Evolutionary conservation across 2,329 filamentous ascomycete species (phyloP), one percentile per base, ranked within the genome.

Genomic region (Leptographium radiaticola): DNA sequence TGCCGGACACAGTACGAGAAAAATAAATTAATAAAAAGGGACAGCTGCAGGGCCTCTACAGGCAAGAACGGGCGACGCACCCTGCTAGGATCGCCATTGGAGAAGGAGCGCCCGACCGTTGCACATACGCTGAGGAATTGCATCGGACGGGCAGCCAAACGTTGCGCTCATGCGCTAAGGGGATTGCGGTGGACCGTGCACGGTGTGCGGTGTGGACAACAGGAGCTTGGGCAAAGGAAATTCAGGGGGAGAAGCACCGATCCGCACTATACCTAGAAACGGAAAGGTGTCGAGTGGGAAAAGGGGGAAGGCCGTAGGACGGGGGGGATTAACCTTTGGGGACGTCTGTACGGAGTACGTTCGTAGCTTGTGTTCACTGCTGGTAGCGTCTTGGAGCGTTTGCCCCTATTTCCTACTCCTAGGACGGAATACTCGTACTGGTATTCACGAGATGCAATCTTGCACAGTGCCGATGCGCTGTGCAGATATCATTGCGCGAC

Each of bases 231-330:
- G 34, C 46, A 59, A 47, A 25, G 38, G 42, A 56, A 56, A 55
- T 58, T 58, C 57, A 58, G 57, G 57, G 58, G 58, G 53, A 40
- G 46, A 51, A 51, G 36, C 51, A 54, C 50, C 51, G 51, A 53
- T 50, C 55, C 51, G 51, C 56, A 53, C 59, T 55, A 57, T 53
- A 15, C 31, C 59, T 36, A 5, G 18, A 57, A 58, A n/a, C 18
- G 55, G 59, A 40, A 60, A 59, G 49, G 59, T 49, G 55, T 12
- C 7, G 43, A 54, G 42, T 30, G 34, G 40, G 16, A 47, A 57
- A 58, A 57, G 54, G 55, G 56, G 58, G 43, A 31, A 45, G 30
- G 12, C 25, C 12, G 15, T 5, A 11, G 9, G 6, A 25, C 11
- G 20, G 18, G 20, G 25, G 25, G 3, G 25, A 44, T 44, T 45